Percentiles rank a stretch among this genome's conserved stretches.
phyloP scores from a whole-genome alignment of 2,329 filamentous ascomycete genomes.

The Colletotrichum lentis region DNA sequence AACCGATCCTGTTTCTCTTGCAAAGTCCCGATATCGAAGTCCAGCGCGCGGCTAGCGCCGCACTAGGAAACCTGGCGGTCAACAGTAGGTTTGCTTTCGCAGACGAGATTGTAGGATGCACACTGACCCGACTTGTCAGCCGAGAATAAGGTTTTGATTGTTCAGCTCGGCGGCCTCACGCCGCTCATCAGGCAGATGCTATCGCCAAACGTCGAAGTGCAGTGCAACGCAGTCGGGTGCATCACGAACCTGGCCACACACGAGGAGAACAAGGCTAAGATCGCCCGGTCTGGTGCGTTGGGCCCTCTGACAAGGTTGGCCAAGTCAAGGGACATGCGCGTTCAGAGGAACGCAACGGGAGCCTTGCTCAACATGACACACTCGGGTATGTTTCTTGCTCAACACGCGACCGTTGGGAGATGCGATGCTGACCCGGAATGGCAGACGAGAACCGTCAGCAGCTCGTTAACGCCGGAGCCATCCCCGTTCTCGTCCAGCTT shows the following conservation, averaged over 20 bases:
- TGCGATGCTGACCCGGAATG: slow-evolving; percentile 34
- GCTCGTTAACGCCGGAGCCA: slow-evolving; percentile 96
- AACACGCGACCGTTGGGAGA: neutral
- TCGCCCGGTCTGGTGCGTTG: slow-evolving; percentile 91
- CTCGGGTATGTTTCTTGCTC: slow-evolving; percentile 71
- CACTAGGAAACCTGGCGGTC: slow-evolving; percentile 93
- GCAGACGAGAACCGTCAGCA: slow-evolving; percentile 97
- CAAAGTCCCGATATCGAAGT: slow-evolving; percentile 97
- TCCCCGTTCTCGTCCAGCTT: slow-evolving; percentile 94
- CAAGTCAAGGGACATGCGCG: slow-evolving; percentile 98
- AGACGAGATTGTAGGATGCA: neutral
- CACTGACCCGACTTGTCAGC: slow-evolving; percentile 60
- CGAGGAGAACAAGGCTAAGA: slow-evolving; percentile 99
- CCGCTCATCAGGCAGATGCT: slow-evolving; percentile 98
- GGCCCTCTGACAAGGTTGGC: slow-evolving; percentile 89
- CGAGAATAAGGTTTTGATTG: slow-evolving; percentile 97
- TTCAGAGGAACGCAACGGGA: slow-evolving; percentile 96
- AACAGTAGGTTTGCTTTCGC: slow-evolving; percentile 73
- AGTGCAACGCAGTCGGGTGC: slow-evolving; percentile 98
- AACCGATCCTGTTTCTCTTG: slow-evolving; percentile 93
- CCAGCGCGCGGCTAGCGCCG: slow-evolving; percentile 93
- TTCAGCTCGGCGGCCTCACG: slow-evolving; percentile 86
- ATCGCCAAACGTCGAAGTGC: slow-evolving; percentile 95
- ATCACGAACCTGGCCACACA: slow-evolving; percentile 98
- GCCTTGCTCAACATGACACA: slow-evolving; percentile 99